Conservation (phyloP, 306 rosid species). For the Casuarina cunninghamiana region DNA sequence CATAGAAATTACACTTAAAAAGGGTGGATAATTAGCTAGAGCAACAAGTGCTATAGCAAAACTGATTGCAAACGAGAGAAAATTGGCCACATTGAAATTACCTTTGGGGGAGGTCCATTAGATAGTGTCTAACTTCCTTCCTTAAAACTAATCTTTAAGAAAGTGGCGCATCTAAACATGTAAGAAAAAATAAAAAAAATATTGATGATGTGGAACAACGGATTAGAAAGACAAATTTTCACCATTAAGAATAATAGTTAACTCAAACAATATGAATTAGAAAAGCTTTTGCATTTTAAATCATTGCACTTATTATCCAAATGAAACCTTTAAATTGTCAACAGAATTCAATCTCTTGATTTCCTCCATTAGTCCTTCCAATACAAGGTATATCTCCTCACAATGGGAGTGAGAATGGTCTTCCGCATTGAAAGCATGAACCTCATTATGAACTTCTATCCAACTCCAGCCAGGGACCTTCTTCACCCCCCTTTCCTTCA, state of each 20-base stretch:
- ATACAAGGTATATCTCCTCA: conserved; percentile 44
- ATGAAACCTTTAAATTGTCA: conserved; percentile 19
- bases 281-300: background rate
- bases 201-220: too few relatives aligned
- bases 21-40: background rate
- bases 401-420: conserved; percentile 59
- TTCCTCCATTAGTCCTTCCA: conserved; percentile 48
- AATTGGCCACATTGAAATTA: too few relatives aligned
- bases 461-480: conserved; percentile 92
- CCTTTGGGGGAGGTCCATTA: too few relatives aligned
- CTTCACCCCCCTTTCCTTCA: conserved; percentile 74
- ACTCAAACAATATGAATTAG: background rate
- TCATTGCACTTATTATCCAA: background rate
- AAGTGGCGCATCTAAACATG: too few relatives aligned
- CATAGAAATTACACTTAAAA: background rate
- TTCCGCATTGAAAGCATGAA: conserved; percentile 80
- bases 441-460: conserved; percentile 69
- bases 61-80: background rate
- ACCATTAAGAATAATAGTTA: background rate
- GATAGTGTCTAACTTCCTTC: too few relatives aligned
- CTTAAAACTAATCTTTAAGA: too few relatives aligned
- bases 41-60: background rate
- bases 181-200: too few relatives aligned
- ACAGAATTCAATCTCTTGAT: conserved; percentile 30
- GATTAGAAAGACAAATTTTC: background rate